phyloP scores from a whole-genome alignment of 2,329 filamentous ascomycete genomes.

The Colletotrichum euphorbiae region DNA sequence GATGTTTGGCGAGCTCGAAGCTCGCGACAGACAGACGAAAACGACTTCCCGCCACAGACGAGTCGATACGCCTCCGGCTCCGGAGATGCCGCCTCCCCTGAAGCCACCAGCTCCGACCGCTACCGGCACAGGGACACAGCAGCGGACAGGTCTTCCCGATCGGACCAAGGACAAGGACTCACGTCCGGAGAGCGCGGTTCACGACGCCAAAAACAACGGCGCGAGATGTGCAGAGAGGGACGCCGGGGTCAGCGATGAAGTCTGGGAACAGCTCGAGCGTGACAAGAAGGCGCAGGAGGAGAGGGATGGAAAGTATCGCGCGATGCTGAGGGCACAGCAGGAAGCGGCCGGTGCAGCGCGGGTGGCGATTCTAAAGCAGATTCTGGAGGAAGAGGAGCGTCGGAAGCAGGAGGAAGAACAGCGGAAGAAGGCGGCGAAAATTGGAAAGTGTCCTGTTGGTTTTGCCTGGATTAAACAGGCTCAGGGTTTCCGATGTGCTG shows the following conservation, averaged over 20 bases:
- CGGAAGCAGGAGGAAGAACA: constrained; percentile 53
- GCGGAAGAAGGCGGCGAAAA: constrained; percentile 58
- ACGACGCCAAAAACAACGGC: no score
- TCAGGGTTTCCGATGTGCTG: constrained; percentile 71
- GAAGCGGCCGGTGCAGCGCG: constrained; percentile 46
- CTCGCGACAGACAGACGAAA: not conserved
- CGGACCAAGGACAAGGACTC: no score
- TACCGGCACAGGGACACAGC: no score
- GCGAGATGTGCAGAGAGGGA: no score
- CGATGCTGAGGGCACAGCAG: constrained; percentile 48
- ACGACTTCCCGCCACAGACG: not conserved
- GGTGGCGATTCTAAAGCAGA: constrained; percentile 50
- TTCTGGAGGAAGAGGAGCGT: constrained; percentile 54
- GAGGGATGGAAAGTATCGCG: constrained; percentile 52
- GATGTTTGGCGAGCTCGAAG: constrained; percentile 43
- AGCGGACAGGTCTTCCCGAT: no score
- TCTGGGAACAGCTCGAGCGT: constrained; percentile 70
- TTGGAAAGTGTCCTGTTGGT: constrained; percentile 68
- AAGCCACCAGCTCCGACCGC: no score
- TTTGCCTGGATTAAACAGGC: constrained; percentile 71
- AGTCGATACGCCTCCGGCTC: no score
- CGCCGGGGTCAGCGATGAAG: constrained; percentile 56
- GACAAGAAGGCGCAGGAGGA: constrained; percentile 49
- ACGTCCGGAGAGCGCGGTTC: no score
- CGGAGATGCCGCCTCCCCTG: not conserved